Evolutionary conservation across 129 eudicot genomes (phyloP), one percentile per base, ranked within the genome.

Genomic region (Calendula officinalis): DNA sequence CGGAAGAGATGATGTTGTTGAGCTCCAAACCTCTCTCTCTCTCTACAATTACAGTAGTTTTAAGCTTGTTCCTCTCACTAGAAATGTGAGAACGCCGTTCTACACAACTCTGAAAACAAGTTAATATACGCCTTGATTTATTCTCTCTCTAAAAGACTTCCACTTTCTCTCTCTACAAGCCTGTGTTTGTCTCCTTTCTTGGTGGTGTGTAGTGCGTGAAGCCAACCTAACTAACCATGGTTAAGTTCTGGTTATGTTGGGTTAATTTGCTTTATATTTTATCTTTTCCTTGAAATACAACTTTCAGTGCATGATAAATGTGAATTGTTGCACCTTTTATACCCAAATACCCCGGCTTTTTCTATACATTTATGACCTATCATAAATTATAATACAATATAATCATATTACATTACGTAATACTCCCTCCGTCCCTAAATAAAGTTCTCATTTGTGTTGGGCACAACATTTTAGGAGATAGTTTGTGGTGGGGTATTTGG

Each of bases 1-100:
- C 38, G 30, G 42, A 42, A 44, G 42, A 43, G 48, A 56, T 61
- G 69, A 30, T 61, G 33, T 73, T 61, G 33, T 73, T 22, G 30
- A 22, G 30, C 30, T 22, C 30, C 30, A 22, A 22, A 22, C 30
- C 30, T 22, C n/a, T 43, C 22, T 22, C 30, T 22, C 30, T 22
- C 30, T 22, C 30, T 22, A 22, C 30, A 22, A 22, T 0, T 2
- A 22, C 30, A 22, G 30, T 48, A 22, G 30, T 22, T 22, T 22
- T 22, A 22, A 22, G 1, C 30, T 22, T 22, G 30, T 22, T 15
- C 58, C 61, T 64, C 66, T 75, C 71, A 64, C 71, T 73, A 60
- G 65, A 71, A 74, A 75, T 68, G 85, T 71, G 70, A 68, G 68
- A 86, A 83, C 83, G 86, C 78, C 83, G 84, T 64, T n/a, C n/a